Evolutionary conservation across 495 filamentous ascomycete species (phyloP).

Genomic region (Hyaloscypha variabilis): DNA sequence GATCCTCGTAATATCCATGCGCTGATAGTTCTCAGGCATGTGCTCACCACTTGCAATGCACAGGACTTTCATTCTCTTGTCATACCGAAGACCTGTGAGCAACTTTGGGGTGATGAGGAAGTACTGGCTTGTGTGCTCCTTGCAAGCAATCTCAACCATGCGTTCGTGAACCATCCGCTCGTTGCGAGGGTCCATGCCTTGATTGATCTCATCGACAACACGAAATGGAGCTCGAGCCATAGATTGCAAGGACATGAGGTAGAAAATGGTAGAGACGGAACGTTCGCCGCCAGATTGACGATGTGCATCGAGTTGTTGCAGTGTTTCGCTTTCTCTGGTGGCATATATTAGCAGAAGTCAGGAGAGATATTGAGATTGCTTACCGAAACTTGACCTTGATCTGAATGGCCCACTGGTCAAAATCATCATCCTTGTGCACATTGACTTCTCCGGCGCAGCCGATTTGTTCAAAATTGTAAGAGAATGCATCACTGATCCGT

Average conservation of each 20-base stretch:
- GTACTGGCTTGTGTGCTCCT: conserved; percentile 70
- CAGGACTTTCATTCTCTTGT: conserved; percentile 86
- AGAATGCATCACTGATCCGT: conserved; percentile 87
- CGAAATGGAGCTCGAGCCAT: conserved; percentile 97
- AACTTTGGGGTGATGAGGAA: conserved; percentile 99
- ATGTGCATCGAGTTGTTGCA: conserved; percentile 84
- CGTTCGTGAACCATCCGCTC: conserved; percentile 96
- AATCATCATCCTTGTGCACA: conserved; percentile 81
- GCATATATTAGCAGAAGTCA: neutral
- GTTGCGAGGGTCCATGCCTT: conserved; percentile 98
- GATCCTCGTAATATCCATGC: conserved; percentile 59
- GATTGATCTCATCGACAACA: conserved; percentile 99
- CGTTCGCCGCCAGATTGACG: conserved; percentile 96
- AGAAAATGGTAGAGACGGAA: conserved; percentile 97
- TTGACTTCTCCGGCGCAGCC: conserved; percentile 92
- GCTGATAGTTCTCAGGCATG: conserved; percentile 65
- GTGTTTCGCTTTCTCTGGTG: conserved; percentile 72
- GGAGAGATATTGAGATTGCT: conserved; percentile 26
- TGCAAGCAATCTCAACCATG: conserved; percentile 92
- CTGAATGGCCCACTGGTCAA: conserved; percentile 90
- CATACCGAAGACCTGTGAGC: conserved; percentile 81
- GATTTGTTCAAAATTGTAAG: conserved; percentile 88
- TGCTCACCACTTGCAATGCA: conserved; percentile 93
- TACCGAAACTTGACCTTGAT: conserved; percentile 94
- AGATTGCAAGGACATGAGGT: conserved; percentile 96